Conservation (phyloP, 441 rosid species). For the Macaranga tanarius region DNA sequence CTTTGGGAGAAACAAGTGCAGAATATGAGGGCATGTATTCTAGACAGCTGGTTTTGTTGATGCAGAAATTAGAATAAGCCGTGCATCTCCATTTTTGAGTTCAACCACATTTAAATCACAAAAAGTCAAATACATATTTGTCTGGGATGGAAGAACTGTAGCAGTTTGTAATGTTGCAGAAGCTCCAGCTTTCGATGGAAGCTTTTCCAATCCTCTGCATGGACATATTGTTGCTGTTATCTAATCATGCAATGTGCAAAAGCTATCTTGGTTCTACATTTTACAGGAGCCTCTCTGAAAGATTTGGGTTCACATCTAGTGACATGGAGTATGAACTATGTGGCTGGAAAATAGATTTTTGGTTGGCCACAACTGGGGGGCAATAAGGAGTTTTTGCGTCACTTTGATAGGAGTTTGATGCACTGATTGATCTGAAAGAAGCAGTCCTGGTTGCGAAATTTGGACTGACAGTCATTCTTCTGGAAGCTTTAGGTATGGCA, state of each 20-base stretch:
- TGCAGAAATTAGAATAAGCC: not conserved
- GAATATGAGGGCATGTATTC: not conserved
- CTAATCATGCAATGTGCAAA: not conserved
- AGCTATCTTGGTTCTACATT: not conserved
- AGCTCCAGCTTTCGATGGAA: not conserved
- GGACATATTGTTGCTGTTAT: constrained; percentile 8
- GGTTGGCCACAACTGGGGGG: not conserved
- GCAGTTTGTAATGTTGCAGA: not conserved
- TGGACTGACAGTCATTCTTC: constrained; percentile 57
- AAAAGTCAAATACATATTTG: not conserved
- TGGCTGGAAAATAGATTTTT: not conserved
- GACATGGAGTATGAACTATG: not conserved
- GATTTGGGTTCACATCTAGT: not conserved
- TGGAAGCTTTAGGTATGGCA: constrained; percentile 50
- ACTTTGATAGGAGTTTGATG: constrained; percentile 55
- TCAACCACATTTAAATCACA: not conserved
- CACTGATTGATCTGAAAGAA: constrained; percentile 36
- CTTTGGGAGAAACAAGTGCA: not conserved
- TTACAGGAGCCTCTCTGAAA: not conserved
- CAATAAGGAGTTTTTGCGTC: constrained; percentile 53
- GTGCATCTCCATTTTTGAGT: not conserved
- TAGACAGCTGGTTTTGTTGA: not conserved
- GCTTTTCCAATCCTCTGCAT: not conserved
- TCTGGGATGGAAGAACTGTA: not conserved
- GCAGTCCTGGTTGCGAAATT: constrained; percentile 55